Conservation (phyloP, 306 rosid genomes). For the Rosa lucieae region DNA sequence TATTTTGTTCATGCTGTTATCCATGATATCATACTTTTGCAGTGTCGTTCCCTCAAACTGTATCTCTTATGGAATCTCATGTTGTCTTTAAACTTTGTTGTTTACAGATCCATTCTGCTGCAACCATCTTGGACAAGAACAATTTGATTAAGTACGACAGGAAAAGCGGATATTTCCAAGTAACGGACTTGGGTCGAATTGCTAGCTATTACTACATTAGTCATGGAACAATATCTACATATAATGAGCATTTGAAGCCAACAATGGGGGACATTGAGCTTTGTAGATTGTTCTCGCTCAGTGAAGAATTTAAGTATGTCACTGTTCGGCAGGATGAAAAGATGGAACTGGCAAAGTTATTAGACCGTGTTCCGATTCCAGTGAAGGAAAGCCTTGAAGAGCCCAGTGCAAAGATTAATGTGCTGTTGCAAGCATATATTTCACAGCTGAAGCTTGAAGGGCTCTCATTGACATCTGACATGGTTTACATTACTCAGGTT, state of each 20-base stretch:
- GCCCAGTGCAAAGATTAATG: slow-evolving; percentile 98
- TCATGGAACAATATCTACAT: slow-evolving; percentile 90
- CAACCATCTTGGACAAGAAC: slow-evolving; percentile 77
- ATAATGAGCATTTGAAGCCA: slow-evolving; percentile 96
- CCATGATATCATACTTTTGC: neutral
- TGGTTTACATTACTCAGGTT: slow-evolving; percentile 98
- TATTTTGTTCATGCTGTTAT: neutral
- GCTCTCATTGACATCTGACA: slow-evolving; percentile 91
- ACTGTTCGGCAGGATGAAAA: slow-evolving; percentile 95
- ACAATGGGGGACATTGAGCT: slow-evolving; percentile 97
- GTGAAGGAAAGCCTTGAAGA: slow-evolving; percentile 98
- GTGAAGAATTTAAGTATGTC: slow-evolving; percentile 96
- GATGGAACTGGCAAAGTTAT: slow-evolving; percentile 88
- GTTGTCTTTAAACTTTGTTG: neutral
- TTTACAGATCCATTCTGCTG: slow-evolving; percentile 90
- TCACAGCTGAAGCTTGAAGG: slow-evolving; percentile 97
- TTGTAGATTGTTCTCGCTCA: slow-evolving; percentile 88
- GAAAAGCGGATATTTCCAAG: slow-evolving; percentile 96
- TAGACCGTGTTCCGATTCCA: slow-evolving; percentile 97
- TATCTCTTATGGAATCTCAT: slow-evolving; percentile 22
- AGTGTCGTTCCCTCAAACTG: neutral
- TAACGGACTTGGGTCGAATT: slow-evolving; percentile 97
- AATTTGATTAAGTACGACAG: slow-evolving; percentile 91
- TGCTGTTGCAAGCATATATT: slow-evolving; percentile 88
- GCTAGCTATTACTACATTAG: slow-evolving; percentile 94